phyloP scores from a whole-genome alignment of 1,139 yeast species.

The Meyerozyma athensensis region DNA sequence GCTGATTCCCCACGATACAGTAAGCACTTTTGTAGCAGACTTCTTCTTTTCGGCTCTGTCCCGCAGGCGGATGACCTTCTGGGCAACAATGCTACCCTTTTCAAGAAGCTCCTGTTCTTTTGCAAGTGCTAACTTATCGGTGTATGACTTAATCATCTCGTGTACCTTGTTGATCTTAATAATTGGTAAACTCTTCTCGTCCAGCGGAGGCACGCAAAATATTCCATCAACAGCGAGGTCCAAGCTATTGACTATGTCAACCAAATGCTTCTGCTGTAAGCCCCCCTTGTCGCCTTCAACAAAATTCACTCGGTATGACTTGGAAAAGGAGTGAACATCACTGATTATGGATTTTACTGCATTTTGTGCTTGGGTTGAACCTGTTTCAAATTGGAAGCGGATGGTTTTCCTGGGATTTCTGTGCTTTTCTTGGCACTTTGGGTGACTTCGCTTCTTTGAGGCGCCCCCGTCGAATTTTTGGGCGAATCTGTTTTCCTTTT shows the following conservation, averaged over 20 bases:
- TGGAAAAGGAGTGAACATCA: constrained; percentile 19
- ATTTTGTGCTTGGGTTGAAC: constrained; percentile 20
- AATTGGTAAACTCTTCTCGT: constrained; percentile 22
- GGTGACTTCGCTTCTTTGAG: neutral
- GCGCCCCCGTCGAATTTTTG: neutral
- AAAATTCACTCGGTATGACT: constrained; percentile 23
- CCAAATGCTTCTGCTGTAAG: constrained; percentile 22
- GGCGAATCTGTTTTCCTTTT: constrained; percentile 3
- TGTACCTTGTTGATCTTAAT: constrained; percentile 23
- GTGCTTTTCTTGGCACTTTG: neutral
- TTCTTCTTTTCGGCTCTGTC: constrained; percentile 32
- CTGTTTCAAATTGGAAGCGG: constrained; percentile 16
- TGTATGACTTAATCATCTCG: constrained; percentile 33
- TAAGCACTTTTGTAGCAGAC: constrained; percentile 31
- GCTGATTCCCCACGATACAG: constrained; percentile 38
- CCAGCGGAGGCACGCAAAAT: constrained; percentile 19
- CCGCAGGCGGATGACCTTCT: constrained; percentile 24
- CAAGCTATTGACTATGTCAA: constrained; percentile 25
- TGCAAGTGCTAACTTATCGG: constrained; percentile 28
- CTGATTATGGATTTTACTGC: constrained; percentile 29
- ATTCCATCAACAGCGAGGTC: constrained; percentile 31
- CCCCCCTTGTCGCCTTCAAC: constrained; percentile 22
- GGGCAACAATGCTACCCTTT: constrained; percentile 32
- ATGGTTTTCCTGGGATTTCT: constrained; percentile 9
- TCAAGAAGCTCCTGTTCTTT: constrained; percentile 30